These are phyloP conservation scores for Cordyceps farinosa DNA, from an alignment of 2,329 filamentous ascomycete genomes.

Conservation along the genomic window DNA sequence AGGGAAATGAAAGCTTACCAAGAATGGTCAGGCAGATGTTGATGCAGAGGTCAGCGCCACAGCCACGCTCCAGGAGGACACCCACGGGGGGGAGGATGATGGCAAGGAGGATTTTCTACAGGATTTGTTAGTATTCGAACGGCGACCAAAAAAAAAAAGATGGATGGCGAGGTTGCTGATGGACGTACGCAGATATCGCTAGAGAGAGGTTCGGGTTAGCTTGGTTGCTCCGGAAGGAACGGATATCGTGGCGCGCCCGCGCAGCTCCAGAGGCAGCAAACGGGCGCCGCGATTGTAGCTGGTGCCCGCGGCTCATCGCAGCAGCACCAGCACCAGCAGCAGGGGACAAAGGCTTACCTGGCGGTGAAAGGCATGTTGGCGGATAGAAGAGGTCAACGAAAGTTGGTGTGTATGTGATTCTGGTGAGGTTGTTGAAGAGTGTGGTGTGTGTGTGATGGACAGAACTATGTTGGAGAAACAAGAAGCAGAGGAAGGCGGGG, in stretches of 20 bases:
- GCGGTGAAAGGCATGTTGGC: conserved; percentile 57
- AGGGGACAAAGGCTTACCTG: conserved; percentile 41
- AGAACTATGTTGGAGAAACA: conserved; percentile 1
- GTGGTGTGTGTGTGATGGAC: background rate
- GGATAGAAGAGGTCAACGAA: conserved; percentile 18
- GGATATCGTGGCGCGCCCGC: background rate
- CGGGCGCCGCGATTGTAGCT: background rate
- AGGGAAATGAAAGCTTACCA: conserved; percentile 36
- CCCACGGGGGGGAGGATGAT: conserved; percentile 85
- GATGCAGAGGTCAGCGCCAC: conserved; percentile 82
- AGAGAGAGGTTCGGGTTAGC: conserved; percentile 4
- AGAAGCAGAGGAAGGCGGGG: background rate
- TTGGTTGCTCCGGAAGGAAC: background rate
- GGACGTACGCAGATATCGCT: conserved; percentile 17
- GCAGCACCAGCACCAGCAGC: background rate
- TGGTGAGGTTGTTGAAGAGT: conserved; percentile 1
- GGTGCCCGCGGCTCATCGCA: background rate
- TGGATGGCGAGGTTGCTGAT: background rate
- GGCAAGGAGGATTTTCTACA: conserved; percentile 75
- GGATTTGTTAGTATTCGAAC: conserved; percentile 45
- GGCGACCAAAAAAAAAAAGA: background rate
- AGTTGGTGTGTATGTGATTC: background rate
- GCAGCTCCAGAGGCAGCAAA: background rate
- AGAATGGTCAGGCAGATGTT: conserved; percentile 85
- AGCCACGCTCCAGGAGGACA: conserved; percentile 92